phyloP scores from a whole-genome alignment of 2,329 filamentous ascomycete genomes.

The Hypoxylon rubiginosum region DNA sequence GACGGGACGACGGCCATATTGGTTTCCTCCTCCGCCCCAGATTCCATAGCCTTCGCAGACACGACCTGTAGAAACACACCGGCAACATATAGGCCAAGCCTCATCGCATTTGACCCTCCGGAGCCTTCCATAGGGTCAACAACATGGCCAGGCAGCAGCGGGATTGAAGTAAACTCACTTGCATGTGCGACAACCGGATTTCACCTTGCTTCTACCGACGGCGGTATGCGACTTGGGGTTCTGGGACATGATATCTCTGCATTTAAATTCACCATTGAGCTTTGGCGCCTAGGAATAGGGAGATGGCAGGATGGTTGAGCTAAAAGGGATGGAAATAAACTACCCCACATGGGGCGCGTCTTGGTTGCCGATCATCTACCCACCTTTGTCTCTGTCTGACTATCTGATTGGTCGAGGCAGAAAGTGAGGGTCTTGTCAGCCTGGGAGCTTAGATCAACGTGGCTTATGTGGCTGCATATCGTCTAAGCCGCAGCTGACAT shows the following conservation, averaged over 20 bases:
- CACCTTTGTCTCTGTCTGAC: no score
- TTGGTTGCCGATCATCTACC: background rate
- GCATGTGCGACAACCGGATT: slow-evolving; percentile 51
- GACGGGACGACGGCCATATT: slow-evolving; percentile 49
- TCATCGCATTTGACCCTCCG: slow-evolving; percentile 53
- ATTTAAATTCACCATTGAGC: background rate
- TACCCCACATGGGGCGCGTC: background rate
- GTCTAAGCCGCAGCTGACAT: background rate
- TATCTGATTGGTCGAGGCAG: background rate
- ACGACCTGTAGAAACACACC: slow-evolving; percentile 49
- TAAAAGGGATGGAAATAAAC: slow-evolving; percentile 4
- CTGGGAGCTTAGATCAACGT: background rate
- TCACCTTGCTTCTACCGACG: slow-evolving; percentile 37
- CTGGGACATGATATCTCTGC: background rate
- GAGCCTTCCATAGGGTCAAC: slow-evolving; percentile 32
- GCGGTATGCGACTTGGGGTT: slow-evolving; percentile 12
- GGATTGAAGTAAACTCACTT: slow-evolving; percentile 41
- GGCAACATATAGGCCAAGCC: slow-evolving; percentile 45
- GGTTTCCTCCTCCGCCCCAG: slow-evolving; percentile 48
- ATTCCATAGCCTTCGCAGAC: slow-evolving; percentile 51
- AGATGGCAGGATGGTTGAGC: background rate
- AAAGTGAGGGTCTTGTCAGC: background rate
- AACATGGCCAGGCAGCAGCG: background rate
- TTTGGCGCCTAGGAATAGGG: no score
- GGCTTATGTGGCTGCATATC: background rate